Base-by-base conservation (phyloP, 2,329 filamentous ascomycete genomes). In the Acephala macrosclerotiorum region DNA sequence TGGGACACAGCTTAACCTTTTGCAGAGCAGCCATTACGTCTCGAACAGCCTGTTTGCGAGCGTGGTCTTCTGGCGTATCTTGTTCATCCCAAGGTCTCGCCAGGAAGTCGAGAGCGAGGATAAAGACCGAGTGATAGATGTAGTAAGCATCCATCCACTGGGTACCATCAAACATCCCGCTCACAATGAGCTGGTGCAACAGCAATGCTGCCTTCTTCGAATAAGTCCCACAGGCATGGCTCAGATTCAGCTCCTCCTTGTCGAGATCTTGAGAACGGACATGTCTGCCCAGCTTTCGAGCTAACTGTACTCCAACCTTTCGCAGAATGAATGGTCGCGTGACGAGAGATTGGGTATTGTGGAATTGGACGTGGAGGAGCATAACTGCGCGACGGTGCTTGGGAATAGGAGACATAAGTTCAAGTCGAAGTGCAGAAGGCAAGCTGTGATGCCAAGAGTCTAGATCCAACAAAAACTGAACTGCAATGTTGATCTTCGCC, bases 91-190 rank as follows among this genome's bases (percentile, higher is more conserved):
- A 70, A 0, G 73, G 72, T n/a, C 73, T 68, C 47, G 72, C 74
- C 4, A 76, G 65, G 63, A 74, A 75, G 49, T 76, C 73, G 14
- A 76, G 68, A 2, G 74, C 68, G 7, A 75, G 67, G 29, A 76
- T 71, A 25, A 75, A 68, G 3, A 75, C 70, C 0, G 69, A 70
- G 29, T 75, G 73, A 57, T 75, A 76, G 49, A 76, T 66, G 42
- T 73, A 76, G 60, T 75, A 76, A 14, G 67, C 70, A 60, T 76
- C 74, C 3, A 75, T 20, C 73, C 74, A 76, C 1, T 71, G 69
- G 7, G 71, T 63, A 8, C 74, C 74, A 38, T 76, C 73, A 33
- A 76, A 74, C 47, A 70, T 68, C 0, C 67, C 68, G 1, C 38
- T 70, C 7, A 63, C 55, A 14, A 74, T 58, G 1, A 76, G 68